phyloP scores from a whole-genome alignment of 2,329 filamentous ascomycete species.

The Diaporthe sp. region DNA sequence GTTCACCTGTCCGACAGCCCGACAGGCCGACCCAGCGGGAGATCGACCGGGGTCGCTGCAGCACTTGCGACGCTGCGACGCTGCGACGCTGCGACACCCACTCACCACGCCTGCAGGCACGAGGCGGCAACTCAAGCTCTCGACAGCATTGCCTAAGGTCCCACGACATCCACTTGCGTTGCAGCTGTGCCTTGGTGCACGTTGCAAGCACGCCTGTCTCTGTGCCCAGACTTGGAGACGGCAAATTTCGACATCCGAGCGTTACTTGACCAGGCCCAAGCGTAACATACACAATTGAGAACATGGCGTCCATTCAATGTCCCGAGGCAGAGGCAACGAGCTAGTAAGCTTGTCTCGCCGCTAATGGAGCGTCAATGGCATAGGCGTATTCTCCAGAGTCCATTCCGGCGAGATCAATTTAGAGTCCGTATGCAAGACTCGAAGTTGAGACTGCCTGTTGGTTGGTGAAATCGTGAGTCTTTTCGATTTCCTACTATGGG shows the following conservation, averaged over 20 bases:
- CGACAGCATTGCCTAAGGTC: background rate
- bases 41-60: constrained; percentile 2
- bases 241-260: background rate
- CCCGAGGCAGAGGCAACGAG: background rate
- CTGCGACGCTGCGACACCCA: background rate
- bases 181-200: background rate
- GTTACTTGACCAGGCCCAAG: background rate
- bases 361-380: background rate
- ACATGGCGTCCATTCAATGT: background rate
- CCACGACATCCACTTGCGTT: background rate
- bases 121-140: background rate
- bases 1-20: background rate
- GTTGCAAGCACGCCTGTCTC: background rate
- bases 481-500: background rate
- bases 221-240: background rate
- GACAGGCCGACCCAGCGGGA: constrained; percentile 1
- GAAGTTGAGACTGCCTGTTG: background rate
- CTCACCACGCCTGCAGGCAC: background rate
- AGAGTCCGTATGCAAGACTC: background rate
- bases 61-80: background rate
- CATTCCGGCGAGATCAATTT: background rate
- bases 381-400: background rate
- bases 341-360: background rate
- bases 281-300: background rate
- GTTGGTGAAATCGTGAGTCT: background rate